Conservation (phyloP, 352 stramenopile species). For the Pilasporangium apinafurcum region DNA sequence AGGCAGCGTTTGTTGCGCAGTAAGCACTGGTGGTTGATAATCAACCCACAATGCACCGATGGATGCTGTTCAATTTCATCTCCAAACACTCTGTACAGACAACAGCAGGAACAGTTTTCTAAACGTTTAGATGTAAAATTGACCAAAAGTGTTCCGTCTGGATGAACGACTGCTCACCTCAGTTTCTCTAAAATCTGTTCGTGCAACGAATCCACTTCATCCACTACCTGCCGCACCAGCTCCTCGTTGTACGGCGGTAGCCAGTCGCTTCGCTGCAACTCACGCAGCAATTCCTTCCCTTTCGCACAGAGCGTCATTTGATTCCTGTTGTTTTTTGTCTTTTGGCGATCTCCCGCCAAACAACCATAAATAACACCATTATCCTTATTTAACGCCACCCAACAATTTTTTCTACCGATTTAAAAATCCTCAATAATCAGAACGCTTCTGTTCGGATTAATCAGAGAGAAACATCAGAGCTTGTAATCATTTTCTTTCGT, state of each 20-base stretch:
- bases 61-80: conserved; percentile 56
- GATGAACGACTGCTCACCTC: conserved; percentile 17
- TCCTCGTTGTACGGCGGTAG: conserved; percentile 89
- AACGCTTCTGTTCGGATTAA: too few relatives aligned
- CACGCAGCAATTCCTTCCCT: conserved; percentile 80
- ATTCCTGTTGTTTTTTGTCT: neutral
- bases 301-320: conserved; percentile 73
- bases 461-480: too few relatives aligned
- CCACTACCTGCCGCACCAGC: conserved; percentile 70
- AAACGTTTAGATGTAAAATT: too few relatives aligned
- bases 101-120: neutral
- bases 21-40: conserved; percentile 86
- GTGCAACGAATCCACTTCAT: conserved; percentile 60
- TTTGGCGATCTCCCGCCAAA: too few relatives aligned
- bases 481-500: too few relatives aligned
- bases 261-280: conserved; percentile 90
- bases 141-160: too few relatives aligned
- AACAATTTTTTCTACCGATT: too few relatives aligned
- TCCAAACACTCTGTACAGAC: conserved; percentile 36
- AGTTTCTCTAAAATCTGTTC: conserved; percentile 77
- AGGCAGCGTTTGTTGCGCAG: conserved; percentile 89
- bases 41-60: conserved; percentile 67
- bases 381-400: too few relatives aligned
- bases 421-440: too few relatives aligned
- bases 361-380: too few relatives aligned